These are phyloP conservation scores for Brassica incana DNA, from an alignment of 345 rosid species.

Conservation along the genomic window DNA sequence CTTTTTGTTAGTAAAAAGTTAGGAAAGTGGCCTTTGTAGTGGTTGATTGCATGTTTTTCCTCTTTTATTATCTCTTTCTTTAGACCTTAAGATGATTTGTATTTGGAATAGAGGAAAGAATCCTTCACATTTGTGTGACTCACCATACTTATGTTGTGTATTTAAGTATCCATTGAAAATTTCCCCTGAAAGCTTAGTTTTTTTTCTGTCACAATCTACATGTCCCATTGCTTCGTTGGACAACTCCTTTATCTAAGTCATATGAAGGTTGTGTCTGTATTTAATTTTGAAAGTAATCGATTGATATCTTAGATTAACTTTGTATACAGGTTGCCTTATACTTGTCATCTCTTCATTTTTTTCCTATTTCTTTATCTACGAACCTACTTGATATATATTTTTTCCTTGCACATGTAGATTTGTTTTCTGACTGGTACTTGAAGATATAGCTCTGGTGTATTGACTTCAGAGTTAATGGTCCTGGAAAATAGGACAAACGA, in stretches of 20 bases:
- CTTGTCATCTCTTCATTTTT: too few relatives aligned
- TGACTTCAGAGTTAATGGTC: too few relatives aligned
- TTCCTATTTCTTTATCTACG: neutral
- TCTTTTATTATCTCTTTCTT: conserved; percentile 6
- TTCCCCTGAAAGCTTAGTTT: neutral
- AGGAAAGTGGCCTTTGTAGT: conserved; percentile 30
- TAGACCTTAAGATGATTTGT: neutral
- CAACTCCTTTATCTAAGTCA: too few relatives aligned
- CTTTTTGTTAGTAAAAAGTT: conserved; percentile 26
- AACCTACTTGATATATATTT: neutral
- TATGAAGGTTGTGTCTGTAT: too few relatives aligned
- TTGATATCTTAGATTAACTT: too few relatives aligned
- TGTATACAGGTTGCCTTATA: too few relatives aligned
- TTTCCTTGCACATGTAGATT: neutral
- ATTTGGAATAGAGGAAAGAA: neutral
- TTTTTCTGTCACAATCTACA: neutral
- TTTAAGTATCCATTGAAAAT: neutral
- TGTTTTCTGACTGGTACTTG: neutral
- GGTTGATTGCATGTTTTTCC: conserved; percentile 37
- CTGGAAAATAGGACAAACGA: neutral
- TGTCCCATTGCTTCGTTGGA: too few relatives aligned
- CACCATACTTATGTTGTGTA: neutral
- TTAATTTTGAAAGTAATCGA: too few relatives aligned
- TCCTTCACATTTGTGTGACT: neutral
- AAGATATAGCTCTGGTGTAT: too few relatives aligned